These are phyloP conservation scores for Conidiobolus coronatus DNA, from an alignment of 371 early-diverging fungal genomes.

Conservation along the genomic window DNA sequence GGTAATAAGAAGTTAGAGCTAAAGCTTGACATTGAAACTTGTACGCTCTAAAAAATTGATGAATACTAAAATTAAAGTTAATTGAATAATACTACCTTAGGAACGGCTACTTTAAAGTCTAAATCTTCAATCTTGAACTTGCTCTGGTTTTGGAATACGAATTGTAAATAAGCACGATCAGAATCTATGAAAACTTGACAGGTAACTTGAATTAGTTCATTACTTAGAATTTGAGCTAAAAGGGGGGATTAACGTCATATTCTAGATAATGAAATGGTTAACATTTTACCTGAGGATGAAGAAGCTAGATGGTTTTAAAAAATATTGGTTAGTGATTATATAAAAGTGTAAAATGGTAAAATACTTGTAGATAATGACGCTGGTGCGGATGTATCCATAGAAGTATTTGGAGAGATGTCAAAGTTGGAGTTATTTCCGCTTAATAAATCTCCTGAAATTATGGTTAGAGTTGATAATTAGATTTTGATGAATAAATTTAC, in stretches of 20 bases:
- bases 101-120: conserved; percentile 5
- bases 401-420: no score
- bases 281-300: no score
- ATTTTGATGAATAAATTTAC: background rate
- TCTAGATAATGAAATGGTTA: no score
- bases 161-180: background rate
- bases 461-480: background rate
- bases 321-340: no score
- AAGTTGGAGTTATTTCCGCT: no score
- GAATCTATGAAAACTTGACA: background rate
- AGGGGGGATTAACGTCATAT: no score
- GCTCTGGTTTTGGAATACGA: conserved; percentile 1
- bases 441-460: no score
- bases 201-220: background rate
- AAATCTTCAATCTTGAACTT: background rate
- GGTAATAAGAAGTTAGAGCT: background rate
- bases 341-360: no score
- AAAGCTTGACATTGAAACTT: background rate
- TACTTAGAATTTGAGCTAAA: no score
- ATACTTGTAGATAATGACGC: no score
- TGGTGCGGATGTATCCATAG: no score
- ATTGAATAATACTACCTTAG: background rate
- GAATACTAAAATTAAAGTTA: background rate
- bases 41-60: background rate
- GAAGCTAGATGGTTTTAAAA: no score